Percentiles rank a stretch among this genome's conserved stretches.
phyloP scores from a whole-genome alignment of 1,139 yeast species.

The Maudiozyma humilis region DNA sequence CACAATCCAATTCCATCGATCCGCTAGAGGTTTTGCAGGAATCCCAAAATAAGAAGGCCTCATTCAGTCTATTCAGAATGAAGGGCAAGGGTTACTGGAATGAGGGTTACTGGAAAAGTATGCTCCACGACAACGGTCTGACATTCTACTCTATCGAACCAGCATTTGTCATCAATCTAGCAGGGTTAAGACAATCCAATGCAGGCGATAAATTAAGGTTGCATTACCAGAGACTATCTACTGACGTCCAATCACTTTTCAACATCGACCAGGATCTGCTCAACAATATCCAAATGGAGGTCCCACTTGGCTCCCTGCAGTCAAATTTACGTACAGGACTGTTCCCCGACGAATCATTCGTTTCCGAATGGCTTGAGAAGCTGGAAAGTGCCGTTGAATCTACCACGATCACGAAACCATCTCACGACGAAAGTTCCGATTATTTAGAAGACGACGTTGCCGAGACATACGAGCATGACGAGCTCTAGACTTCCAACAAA shows the following conservation, averaged over 20 bases:
- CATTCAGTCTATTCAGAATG: conserved; percentile 43
- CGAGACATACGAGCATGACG: no score
- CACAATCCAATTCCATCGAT: conserved; percentile 60
- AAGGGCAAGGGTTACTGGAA: conserved; percentile 91
- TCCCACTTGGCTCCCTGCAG: conserved; percentile 17
- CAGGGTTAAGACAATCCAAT: conserved; percentile 49
- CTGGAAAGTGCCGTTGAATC: no score
- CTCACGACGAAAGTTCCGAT: no score
- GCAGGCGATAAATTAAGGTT: conserved; percentile 77
- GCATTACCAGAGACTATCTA: conserved; percentile 78
- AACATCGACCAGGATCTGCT: conserved; percentile 90
- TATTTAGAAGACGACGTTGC: no score
- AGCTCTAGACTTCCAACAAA: no score
- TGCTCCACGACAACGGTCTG: conserved; percentile 45
- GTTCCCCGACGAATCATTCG: neutral
- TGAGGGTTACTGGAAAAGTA: conserved; percentile 77
- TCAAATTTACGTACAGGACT: neutral
- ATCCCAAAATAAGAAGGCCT: conserved; percentile 3
- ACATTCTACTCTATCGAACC: conserved; percentile 77
- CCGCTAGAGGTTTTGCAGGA: conserved; percentile 38
- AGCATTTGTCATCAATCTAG: conserved; percentile 70
- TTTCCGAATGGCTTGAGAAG: neutral
- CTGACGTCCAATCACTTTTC: conserved; percentile 69
- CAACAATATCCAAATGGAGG: conserved; percentile 61
- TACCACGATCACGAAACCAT: no score